Percentiles rank a stretch among this genome's conserved stretches.
These are phyloP conservation scores for Chenopodium formosanum DNA, from an alignment of 148 eudicot genomes.

Conservation along the genomic window DNA sequence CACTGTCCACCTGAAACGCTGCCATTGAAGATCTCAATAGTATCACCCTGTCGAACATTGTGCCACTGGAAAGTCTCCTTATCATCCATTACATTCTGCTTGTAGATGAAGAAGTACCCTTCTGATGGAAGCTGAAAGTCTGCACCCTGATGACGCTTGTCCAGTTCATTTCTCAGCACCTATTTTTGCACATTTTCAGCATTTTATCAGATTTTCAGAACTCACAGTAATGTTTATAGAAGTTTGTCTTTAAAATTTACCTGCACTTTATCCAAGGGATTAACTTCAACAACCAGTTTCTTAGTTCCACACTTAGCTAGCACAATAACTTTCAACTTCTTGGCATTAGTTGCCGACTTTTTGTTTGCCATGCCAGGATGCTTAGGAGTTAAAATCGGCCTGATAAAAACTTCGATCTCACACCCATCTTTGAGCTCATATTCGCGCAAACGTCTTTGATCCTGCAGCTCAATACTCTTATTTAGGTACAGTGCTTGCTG, in stretches of 20 bases:
- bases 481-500: slow-evolving; percentile 33
- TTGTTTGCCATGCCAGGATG: slow-evolving; percentile 15
- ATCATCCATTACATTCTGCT: slow-evolving; percentile 83
- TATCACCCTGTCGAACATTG: slow-evolving; percentile 49
- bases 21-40: slow-evolving; percentile 64
- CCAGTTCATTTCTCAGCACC: slow-evolving; percentile 52
- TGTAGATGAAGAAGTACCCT: slow-evolving; percentile 71
- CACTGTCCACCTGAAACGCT: slow-evolving; percentile 60
- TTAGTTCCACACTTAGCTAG: slow-evolving; percentile 45
- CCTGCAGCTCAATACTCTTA: slow-evolving; percentile 47
- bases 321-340: slow-evolving; percentile 46
- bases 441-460: slow-evolving; percentile 38
- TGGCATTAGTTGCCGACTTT: slow-evolving; percentile 14
- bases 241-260: slow-evolving; percentile 3
- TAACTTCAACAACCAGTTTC: slow-evolving; percentile 57
- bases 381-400: slow-evolving; percentile 27
- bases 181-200: slow-evolving; percentile 7
- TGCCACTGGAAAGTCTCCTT: slow-evolving; percentile 64
- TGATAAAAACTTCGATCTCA: slow-evolving; percentile 46
- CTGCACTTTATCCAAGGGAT: slow-evolving; percentile 47
- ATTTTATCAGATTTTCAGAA: background rate
- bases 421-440: slow-evolving; percentile 45
- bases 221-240: background rate
- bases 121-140: slow-evolving; percentile 50
- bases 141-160: slow-evolving; percentile 34